Percentiles rank a stretch among this genome's conserved stretches.
Evolutionary conservation across 108 stramenopile species (phyloP).

Genomic region (Nannochloropsis salina): DNA sequence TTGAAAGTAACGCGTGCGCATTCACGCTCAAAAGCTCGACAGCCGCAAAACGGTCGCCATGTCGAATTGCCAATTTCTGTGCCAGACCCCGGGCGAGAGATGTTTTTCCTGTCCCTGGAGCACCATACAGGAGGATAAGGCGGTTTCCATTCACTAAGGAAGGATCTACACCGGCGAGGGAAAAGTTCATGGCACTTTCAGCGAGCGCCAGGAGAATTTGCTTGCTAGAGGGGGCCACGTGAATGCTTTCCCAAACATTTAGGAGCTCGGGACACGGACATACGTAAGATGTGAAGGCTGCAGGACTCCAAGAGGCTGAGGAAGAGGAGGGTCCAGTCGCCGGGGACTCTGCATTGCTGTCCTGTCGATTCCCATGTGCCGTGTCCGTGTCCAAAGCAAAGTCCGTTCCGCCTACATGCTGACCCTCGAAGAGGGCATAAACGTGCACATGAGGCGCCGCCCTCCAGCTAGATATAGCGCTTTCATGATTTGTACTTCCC

Average conservation of each 20-base stretch:
- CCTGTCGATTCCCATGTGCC: neutral
- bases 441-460: neutral
- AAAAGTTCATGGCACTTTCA: neutral
- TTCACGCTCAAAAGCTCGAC: neutral
- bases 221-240: neutral
- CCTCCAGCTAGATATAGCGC: neutral
- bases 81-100: neutral
- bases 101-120: neutral
- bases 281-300: slow-evolving; percentile 1
- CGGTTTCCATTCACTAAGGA: neutral
- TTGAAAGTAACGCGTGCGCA: neutral
- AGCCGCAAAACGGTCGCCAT: slow-evolving; percentile 4
- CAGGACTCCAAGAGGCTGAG: slow-evolving; percentile 9
- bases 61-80: neutral
- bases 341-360: neutral
- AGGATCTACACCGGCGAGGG: neutral
- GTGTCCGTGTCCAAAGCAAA: neutral
- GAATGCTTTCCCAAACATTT: neutral
- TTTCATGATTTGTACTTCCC: neutral
- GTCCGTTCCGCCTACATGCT: neutral
- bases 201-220: neutral
- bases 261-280: neutral
- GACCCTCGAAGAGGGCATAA: neutral
- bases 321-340: neutral
- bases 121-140: slow-evolving; percentile 1